A percentile compares a stretch with the other conserved stretches of the same genome.
These are phyloP conservation scores for Hydrangea macrophylla DNA, from an alignment of 148 eudicot species.

Conservation along the genomic window DNA sequence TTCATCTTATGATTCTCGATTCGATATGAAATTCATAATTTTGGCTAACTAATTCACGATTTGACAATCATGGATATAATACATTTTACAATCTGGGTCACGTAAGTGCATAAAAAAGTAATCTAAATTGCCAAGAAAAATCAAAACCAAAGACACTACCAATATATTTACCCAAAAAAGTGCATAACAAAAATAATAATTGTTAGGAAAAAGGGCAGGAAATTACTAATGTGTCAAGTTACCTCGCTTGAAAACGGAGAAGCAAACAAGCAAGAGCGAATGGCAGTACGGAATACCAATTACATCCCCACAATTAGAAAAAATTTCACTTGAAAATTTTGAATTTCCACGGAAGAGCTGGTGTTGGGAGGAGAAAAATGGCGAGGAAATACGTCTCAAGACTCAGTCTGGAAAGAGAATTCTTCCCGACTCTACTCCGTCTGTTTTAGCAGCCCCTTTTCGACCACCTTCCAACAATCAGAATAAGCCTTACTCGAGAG, in stretches of 20 bases:
- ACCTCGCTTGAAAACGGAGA: constrained; percentile 16
- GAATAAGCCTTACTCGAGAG: no score
- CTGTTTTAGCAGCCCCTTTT: no score
- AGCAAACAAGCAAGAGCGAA: constrained; percentile 13
- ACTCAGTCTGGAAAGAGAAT: no score
- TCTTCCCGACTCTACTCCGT: no score
- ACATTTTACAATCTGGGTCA: background rate
- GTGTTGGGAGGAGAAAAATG: background rate
- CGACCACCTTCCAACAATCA: no score
- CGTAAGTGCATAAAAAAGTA: background rate
- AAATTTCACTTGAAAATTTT: constrained; percentile 3
- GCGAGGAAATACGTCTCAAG: no score
- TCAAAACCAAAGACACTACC: background rate
- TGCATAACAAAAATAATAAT: background rate
- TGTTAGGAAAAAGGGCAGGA: background rate
- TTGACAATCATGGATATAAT: background rate
- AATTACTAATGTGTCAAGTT: constrained; percentile 5
- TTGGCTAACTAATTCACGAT: no score
- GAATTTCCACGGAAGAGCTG: constrained; percentile 22
- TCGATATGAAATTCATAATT: background rate
- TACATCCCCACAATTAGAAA: constrained; percentile 10
- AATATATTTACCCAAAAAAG: background rate
- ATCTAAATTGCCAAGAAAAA: background rate
- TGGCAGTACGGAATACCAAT: constrained; percentile 12
- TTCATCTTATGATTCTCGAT: no score